Evolutionary conservation across 1,284 basidiomycete species (phyloP).

Genomic region (Sanguinoderma infundibulare): DNA sequence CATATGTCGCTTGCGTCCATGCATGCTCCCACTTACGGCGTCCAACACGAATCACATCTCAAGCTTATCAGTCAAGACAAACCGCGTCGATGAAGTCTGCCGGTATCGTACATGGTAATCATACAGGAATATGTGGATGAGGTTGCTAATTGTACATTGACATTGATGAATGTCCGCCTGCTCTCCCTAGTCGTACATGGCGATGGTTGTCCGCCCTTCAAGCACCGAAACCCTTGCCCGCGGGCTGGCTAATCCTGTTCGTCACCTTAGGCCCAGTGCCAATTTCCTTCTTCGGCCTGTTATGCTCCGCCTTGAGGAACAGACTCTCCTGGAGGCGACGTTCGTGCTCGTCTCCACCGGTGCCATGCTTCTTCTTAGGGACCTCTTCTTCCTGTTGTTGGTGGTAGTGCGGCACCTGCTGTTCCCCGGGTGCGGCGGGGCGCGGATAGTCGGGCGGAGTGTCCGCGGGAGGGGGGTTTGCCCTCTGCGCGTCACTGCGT

Average conservation of each 20-base stretch:
- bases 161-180: not conserved
- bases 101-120: constrained; percentile 1
- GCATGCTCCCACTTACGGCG: constrained; percentile 6
- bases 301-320: constrained; percentile 54
- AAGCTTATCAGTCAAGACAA: not conserved
- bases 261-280: constrained; percentile 35
- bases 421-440: constrained; percentile 50
- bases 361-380: constrained; percentile 50
- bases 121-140: not conserved
- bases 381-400: constrained; percentile 56
- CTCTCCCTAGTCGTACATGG: not conserved
- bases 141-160: too few species aligned
- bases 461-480: constrained; percentile 25
- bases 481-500: constrained; percentile 34
- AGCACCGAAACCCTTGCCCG: constrained; percentile 47
- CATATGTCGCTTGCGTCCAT: constrained; percentile 25
- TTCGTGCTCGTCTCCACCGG: constrained; percentile 49
- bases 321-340: constrained; percentile 52
- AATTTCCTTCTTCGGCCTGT: constrained; percentile 53
- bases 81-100: not conserved
- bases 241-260: constrained; percentile 64
- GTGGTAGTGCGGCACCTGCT: constrained; percentile 40
- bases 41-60: not conserved
- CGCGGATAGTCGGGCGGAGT: constrained; percentile 62
- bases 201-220: constrained; percentile 28